phyloP scores from a whole-genome alignment of 2,329 filamentous ascomycete genomes.

The Epichloe scottii region DNA sequence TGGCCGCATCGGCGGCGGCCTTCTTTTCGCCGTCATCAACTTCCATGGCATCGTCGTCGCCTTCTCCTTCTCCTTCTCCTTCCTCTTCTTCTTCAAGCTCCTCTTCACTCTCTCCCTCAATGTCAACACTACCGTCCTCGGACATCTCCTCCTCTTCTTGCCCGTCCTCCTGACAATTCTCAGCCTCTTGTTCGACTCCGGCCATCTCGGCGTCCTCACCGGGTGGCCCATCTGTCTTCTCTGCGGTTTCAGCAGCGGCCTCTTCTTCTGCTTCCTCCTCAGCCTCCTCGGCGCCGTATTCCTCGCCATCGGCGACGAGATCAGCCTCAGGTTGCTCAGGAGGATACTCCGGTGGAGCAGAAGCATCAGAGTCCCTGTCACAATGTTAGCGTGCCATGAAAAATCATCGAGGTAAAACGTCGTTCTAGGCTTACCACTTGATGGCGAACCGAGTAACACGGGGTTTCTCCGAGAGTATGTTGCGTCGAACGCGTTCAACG shows the following conservation, averaged over 20 bases:
- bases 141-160: slow-evolving; percentile 55
- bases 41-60: slow-evolving; percentile 34
- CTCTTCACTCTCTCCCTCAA: slow-evolving; percentile 64
- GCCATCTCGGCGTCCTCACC: slow-evolving; percentile 67
- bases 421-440: slow-evolving; percentile 64
- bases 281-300: slow-evolving; percentile 83
- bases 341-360: slow-evolving; percentile 88
- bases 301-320: slow-evolving; percentile 67
- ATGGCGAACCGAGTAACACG: slow-evolving; percentile 95
- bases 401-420: not conserved
- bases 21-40: slow-evolving; percentile 31
- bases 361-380: slow-evolving; percentile 87
- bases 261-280: slow-evolving; percentile 56
- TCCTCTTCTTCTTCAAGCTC: slow-evolving; percentile 56
- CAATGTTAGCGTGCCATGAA: not conserved
- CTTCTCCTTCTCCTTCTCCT: slow-evolving; percentile 24
- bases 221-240: slow-evolving; percentile 25
- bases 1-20: slow-evolving; percentile 15
- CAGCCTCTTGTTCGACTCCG: slow-evolving; percentile 43
- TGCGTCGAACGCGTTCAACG: slow-evolving; percentile 83
- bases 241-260: slow-evolving; percentile 33
- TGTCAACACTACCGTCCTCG: slow-evolving; percentile 66
- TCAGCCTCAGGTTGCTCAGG: slow-evolving; percentile 97
- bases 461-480: slow-evolving; percentile 92
- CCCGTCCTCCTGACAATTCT: slow-evolving; percentile 23